Percentiles rank a stretch among this genome's conserved stretches.
Conservation (phyloP, 176 grass and related monocot genomes). For the Pontederia crassipes region DNA sequence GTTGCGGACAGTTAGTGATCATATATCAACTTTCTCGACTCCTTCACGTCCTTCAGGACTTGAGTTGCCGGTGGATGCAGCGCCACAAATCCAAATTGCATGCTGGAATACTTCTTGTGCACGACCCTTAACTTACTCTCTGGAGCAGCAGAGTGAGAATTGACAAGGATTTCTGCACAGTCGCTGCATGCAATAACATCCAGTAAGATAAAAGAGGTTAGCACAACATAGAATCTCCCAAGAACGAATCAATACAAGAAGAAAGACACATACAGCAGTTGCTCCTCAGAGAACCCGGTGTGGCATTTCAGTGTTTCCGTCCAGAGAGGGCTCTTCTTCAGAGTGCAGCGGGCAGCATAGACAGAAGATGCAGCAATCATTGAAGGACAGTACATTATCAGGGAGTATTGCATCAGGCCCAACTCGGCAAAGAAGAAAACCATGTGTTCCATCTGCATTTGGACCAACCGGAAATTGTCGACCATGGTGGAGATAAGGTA, state of each 20-base stretch:
- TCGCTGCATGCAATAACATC: conserved; percentile 31
- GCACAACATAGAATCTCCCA: neutral
- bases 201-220: neutral
- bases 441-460: conserved; percentile 72
- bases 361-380: conserved; percentile 75
- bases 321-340: conserved; percentile 65
- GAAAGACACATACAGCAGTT: conserved; percentile 48
- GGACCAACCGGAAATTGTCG: conserved; percentile 1
- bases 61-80: conserved; percentile 33
- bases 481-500: conserved; percentile 4
- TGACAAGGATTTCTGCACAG: conserved; percentile 37
- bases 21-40: neutral
- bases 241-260: neutral
- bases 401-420: conserved; percentile 57
- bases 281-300: conserved; percentile 49
- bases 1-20: too few species aligned
- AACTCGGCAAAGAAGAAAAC: conserved; percentile 91
- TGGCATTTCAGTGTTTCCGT: conserved; percentile 72
- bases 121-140: conserved; percentile 62
- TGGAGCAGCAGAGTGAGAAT: conserved; percentile 31
- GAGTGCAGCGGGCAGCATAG: conserved; percentile 70
- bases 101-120: conserved; percentile 67
- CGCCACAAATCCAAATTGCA: conserved; percentile 55
- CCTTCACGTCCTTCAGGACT: neutral
- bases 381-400: conserved; percentile 45